Evolutionary conservation across 2,329 filamentous ascomycete genomes (phyloP), one percentile per base, ranked within the genome.

Genomic region (Aspergillus amoenus): DNA sequence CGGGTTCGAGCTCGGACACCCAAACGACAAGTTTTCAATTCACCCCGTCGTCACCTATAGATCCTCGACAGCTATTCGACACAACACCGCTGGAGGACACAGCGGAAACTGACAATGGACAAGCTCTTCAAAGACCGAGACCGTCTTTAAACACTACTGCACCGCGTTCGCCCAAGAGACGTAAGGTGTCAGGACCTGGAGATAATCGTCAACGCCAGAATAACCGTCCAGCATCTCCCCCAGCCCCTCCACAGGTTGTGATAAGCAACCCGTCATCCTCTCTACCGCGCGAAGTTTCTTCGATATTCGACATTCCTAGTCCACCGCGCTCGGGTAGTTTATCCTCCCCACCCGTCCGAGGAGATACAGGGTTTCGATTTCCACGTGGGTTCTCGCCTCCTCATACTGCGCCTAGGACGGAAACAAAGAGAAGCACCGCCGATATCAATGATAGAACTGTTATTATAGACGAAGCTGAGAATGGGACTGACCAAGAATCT

Each of bases 281-380:
- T 52, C 44, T 42, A 17, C 34, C 48, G 7, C 49, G 32, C 11
- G 55, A 50, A 9, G 55, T 24, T 47, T 21, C 45, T 5, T 64
- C 63, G 27, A 56, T 72, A 4, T 73, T 70, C 43, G 70, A 78
- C 57, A 58, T 75, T 6, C 69, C 65, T 30, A 79, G 77, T 22
- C 76, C 78, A 15, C 76, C 77, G 32, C 66, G 66, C 17, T 76
- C 76, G 32, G 70, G 69, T 4, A 72, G 66, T 55, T 56, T 61
- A 2, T 71, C 71, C 17, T 73, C 73, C 2, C 53, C 48, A 40
- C 59, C 57, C 21, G 61, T 58, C 13, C 67, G 62, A 30, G 55
- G 47, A 18, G 58, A 62, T 21, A 64, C 65, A 30, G 66, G 61
- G 17, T 77, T 78, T 48, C 71, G 69, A 5, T 73, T 75, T 37